These are phyloP conservation scores for Trichoderma endophyticum DNA, from an alignment of 2,329 filamentous ascomycete species.

Conservation along the genomic window DNA sequence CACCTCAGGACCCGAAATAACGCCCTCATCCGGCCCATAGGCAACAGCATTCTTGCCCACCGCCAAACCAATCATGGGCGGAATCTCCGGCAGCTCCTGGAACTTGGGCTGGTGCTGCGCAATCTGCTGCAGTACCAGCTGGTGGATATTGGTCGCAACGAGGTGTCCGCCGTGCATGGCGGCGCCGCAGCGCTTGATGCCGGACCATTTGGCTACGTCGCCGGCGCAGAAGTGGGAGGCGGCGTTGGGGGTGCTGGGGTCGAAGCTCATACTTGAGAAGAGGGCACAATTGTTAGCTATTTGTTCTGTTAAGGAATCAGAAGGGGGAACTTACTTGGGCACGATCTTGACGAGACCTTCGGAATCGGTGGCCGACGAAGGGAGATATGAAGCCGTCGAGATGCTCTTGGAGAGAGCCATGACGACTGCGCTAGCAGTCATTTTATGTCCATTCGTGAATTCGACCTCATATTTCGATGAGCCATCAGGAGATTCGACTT, in stretches of 20 bases:
- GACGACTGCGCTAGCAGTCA: conserved; percentile 63
- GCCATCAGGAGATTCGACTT: conserved; percentile 44
- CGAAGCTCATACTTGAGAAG: conserved; percentile 51
- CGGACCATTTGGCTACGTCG: conserved; percentile 68
- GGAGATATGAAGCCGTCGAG: conserved; percentile 63
- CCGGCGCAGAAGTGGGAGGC: conserved; percentile 65
- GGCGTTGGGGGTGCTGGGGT: conserved; percentile 52
- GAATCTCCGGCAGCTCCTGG: conserved; percentile 50
- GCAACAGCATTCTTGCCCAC: conserved; percentile 67
- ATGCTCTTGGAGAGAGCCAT: conserved; percentile 64
- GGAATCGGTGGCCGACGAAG: conserved; percentile 53
- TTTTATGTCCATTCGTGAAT: conserved; percentile 57
- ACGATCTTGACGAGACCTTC: conserved; percentile 65
- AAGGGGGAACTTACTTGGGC: conserved; percentile 42
- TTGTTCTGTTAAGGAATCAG: not conserved
- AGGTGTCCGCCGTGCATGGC: conserved; percentile 72
- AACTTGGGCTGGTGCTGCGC: conserved; percentile 43
- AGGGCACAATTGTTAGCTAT: not conserved
- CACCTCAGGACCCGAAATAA: conserved; percentile 59
- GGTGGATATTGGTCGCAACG: conserved; percentile 64
- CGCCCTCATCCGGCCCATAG: conserved; percentile 56
- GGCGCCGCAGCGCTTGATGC: conserved; percentile 74
- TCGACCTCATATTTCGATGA: conserved; percentile 46
- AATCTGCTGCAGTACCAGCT: conserved; percentile 50
- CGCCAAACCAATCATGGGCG: conserved; percentile 67